Evolutionary conservation across 2,329 filamentous ascomycete species (phyloP).

Genomic region (Leptographium galeiforme): DNA sequence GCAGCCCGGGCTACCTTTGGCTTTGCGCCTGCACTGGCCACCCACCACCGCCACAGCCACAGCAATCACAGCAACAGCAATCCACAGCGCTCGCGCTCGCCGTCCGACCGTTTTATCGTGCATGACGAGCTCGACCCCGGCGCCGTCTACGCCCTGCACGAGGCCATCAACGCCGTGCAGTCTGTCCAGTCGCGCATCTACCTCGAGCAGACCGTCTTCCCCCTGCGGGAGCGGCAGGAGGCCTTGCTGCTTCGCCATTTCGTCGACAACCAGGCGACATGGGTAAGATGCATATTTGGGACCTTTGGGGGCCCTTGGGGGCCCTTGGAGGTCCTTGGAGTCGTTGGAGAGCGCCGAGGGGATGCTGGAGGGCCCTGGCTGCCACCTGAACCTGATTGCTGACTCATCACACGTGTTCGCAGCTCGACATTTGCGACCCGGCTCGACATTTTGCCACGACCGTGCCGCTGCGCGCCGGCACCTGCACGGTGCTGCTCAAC

Average conservation of each 20-base stretch:
- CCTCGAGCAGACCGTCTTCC: conserved; percentile 14
- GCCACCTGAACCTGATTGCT: background rate
- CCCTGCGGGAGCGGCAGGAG: conserved; percentile 15
- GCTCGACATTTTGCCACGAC: conserved; percentile 35
- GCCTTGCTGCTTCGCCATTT: conserved; percentile 20
- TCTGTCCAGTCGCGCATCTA: conserved; percentile 12
- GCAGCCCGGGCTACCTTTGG: too few relatives aligned
- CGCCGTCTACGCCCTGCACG: background rate
- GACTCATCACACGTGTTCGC: background rate
- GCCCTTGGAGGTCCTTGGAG: too few relatives aligned
- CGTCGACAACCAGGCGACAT: conserved; percentile 20
- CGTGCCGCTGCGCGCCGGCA: conserved; percentile 38
- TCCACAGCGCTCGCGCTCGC: conserved; percentile 9
- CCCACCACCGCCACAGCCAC: background rate
- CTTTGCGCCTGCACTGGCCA: background rate
- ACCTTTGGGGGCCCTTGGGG: too few relatives aligned
- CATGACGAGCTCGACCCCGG: conserved; percentile 11
- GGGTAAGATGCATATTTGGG: conserved; percentile 13
- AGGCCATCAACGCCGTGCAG: background rate
- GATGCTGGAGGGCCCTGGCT: too few relatives aligned
- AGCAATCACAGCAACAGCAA: background rate
- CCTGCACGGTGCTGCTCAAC: conserved; percentile 37
- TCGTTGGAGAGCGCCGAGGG: too few relatives aligned
- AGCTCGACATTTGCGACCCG: conserved; percentile 30
- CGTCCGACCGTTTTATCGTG: conserved; percentile 17